Evolutionary conservation across 768 basidiomycete species (phyloP).

Genomic region (Xerocomellus intermedius): DNA sequence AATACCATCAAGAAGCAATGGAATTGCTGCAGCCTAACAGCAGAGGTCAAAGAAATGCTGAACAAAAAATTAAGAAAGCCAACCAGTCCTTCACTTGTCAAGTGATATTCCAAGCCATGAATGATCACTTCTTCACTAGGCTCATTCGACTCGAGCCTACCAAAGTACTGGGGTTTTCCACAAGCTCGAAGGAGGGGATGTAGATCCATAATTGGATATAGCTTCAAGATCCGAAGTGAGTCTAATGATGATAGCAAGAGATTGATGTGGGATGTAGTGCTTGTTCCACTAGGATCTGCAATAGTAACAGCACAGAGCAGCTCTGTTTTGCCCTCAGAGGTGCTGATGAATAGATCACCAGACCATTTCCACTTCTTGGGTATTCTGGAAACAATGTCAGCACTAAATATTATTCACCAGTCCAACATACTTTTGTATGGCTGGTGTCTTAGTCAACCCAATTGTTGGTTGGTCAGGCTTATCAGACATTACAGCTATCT

Average conservation of each 20-base stretch:
- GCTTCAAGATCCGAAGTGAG: slow-evolving; percentile 43
- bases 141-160: slow-evolving; percentile 42
- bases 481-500: slow-evolving; percentile 1
- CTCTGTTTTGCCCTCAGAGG: slow-evolving; percentile 37
- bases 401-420: neutral
- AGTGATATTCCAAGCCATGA: slow-evolving; percentile 41
- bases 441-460: slow-evolving; percentile 12
- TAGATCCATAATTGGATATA: slow-evolving; percentile 51
- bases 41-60: neutral
- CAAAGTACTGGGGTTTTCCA: slow-evolving; percentile 51
- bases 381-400: slow-evolving; percentile 39
- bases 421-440: slow-evolving; percentile 28
- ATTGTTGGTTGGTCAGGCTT: slow-evolving; percentile 1
- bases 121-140: slow-evolving; percentile 42
- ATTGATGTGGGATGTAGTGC: slow-evolving; percentile 48
- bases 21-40: slow-evolving; percentile 48
- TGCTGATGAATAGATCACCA: slow-evolving; percentile 49
- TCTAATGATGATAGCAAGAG: slow-evolving; percentile 42
- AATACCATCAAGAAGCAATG: slow-evolving; percentile 45
- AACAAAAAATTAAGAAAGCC: slow-evolving; percentile 11
- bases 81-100: slow-evolving; percentile 51
- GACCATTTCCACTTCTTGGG: slow-evolving; percentile 66
- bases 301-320: slow-evolving; percentile 50
- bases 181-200: slow-evolving; percentile 48
- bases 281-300: slow-evolving; percentile 42